Base-by-base conservation (phyloP, 768 basidiomycete genomes). In the Lentinula lateritia region DNA sequence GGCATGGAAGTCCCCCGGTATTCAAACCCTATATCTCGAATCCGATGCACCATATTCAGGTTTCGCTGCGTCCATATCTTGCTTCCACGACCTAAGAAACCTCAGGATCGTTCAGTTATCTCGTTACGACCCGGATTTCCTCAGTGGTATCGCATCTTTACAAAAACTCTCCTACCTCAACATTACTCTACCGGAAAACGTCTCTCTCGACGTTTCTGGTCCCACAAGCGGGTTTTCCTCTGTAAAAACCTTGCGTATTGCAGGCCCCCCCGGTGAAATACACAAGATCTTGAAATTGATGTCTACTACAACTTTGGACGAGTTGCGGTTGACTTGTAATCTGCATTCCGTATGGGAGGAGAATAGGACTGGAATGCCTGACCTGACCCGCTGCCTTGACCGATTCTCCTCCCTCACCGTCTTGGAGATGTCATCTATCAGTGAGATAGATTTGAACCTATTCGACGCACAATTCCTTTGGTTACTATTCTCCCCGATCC, bases 331-430 rank as follows among this genome's bases (percentile, higher is more conserved):
- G 38, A 42, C 55, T 16, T 56, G 38, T 41, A 43, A 56, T 34
- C 55, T 43, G 8, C 16, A 41, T 41, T 41, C 55, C 9, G 38
- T 41, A 38, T 54, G 53, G 55, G 38, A 56, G 13, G 41, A 56
- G 39, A 56, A 56, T 8, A 41, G 41, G 16, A 41, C 38, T 28
- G 55, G 39, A 28, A 56, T 56, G 55, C 20, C 32, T 2, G 23
- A 38, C 32, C 39, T 56, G 9, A 43, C 55, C 10, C 38, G 41
- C 10, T 42, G 12, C 39, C 55, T 56, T 10, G 55, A 43, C n/a
- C 55, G 55, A 28, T 56, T 56, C 15, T 56, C 55, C n/a, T 56
- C 55, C 23, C 38, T 56, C 20, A 20, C 55, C 15, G n/a, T 39
- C 20, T 5, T 56, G 1, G 55, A 56, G 23, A 43, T 56, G 32